Base-by-base conservation (phyloP, 129 eudicot genomes). In the Flaveria brownii region DNA sequence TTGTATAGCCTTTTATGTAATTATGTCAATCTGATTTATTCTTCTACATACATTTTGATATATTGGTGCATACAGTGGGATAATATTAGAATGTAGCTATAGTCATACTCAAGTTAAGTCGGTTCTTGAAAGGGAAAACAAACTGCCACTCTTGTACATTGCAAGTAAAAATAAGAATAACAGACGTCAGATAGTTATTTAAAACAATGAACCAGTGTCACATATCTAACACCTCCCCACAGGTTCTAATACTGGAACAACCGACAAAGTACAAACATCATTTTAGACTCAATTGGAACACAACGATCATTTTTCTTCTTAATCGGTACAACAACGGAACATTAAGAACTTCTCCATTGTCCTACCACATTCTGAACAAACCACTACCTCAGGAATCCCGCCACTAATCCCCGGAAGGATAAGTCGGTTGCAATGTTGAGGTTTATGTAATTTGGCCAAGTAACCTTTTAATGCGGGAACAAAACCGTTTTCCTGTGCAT, bases 321-420 rank as follows among this genome's bases (percentile, higher is more conserved):
- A 88, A 47, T 91, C 97, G 3, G 80, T 77, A 78, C 99, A 94
- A 73, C 99, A 94, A 12, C 96, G 93, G 36, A 87, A 94, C 96
- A 91, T 91, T 74, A 84, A 77, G 76, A 78, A 94, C 86, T 85
- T 91, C 88, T 94, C 97, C 99, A 94, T 94, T 0, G 84, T 66
- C 17, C 77, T 78, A 16, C 89, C 90, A 86, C 99, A 94, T 79
- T 94, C 97, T 0, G 97, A 85, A 68, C 99, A 94, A 0, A 84
- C 87, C 74, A 94, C 89, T 77, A 79, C 85, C 80, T 87, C 99
- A 2, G 96, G 99, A 30, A 94, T 73, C 70, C 90, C 90, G 47
- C 97, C 96, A 72, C 85, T 85, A n/a, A 82, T 71, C 30, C 99
- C 92, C 0, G 97, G 97, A 57, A 95, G 88, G 17, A 91, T 86